Evolutionary conservation across 768 basidiomycete genomes (phyloP).

Genomic region (Arthromyces matolae): DNA sequence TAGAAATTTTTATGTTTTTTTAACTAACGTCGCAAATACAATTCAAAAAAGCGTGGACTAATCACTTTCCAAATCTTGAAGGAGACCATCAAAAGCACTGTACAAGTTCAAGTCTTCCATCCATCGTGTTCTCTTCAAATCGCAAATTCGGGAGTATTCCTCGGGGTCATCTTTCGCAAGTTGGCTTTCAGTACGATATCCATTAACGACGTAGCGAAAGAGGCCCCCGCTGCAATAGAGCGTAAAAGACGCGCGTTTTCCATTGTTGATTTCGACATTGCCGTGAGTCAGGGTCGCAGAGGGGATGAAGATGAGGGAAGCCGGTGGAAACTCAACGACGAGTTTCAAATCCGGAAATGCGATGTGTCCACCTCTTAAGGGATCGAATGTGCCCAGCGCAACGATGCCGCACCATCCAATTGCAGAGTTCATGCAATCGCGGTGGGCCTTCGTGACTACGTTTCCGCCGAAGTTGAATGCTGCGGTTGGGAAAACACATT

Average conservation of each 20-base stretch:
- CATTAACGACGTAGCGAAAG: conserved; percentile 23
- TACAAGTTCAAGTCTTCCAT: background rate
- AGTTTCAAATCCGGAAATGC: conserved; percentile 23
- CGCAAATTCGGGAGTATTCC: background rate
- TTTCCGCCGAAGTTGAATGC: conserved; percentile 28
- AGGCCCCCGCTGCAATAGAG: conserved; percentile 26
- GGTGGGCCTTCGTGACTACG: conserved; percentile 16
- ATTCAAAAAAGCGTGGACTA: too few species aligned
- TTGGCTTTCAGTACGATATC: conserved; percentile 7
- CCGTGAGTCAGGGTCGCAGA: conserved; percentile 25
- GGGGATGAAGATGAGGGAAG: conserved; percentile 29
- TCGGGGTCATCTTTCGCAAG: background rate
- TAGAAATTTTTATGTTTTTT: too few species aligned
- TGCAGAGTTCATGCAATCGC: conserved; percentile 27
- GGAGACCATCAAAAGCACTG: background rate
- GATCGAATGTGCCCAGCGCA: conserved; percentile 26
- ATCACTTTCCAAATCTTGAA: too few species aligned
- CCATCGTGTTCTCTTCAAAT: background rate
- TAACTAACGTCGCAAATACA: too few species aligned
- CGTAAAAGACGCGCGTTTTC: conserved; percentile 20
- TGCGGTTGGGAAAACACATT: conserved; percentile 2
- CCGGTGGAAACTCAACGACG: conserved; percentile 7
- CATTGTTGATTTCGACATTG: conserved; percentile 18
- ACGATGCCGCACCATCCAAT: conserved; percentile 30
- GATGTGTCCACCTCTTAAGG: conserved; percentile 27